Evolutionary conservation across 2,329 filamentous ascomycete genomes (phyloP), one percentile per base, ranked within the genome.

Genomic region (Xylariaceae sp.): DNA sequence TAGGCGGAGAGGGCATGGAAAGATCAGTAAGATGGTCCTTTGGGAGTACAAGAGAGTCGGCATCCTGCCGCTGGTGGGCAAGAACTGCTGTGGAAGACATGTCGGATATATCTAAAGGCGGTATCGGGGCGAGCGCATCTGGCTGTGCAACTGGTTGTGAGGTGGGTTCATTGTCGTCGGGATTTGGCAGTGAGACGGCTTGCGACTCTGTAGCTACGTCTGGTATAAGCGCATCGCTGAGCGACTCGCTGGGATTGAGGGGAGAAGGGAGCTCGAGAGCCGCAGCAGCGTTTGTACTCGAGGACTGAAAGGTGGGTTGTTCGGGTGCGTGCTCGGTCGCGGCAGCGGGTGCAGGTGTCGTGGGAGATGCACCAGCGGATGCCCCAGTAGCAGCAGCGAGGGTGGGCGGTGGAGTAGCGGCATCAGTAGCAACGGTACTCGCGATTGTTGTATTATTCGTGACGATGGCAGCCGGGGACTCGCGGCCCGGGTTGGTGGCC

Each of bases 1-100:
- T 69, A 9, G 66, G 66, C 5, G 66, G 66, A 39, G 66, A 68
- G 4, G 62, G 64, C 59, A 68, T 65, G 7, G 57, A 57, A 40
- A 63, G 39, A 34, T 60, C 59, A 18, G 56, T 48, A 33, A 28
- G 22, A 28, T 28, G 7, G 22, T 28, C 22, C 7, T 7, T 28
- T 28, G n/a, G n/a, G 39, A 50, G 55, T n/a, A 18, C 17, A 31
- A 43, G 16, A 33, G 43, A 33, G 28, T 53, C 31, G 42, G 33
- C 43, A 11, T 42, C 14, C 28, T 44, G n/a, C 16, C n/a, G 13
- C 5, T 31, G 50, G 33, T 18, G 33, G 18, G 31, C 19, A 40
- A 40, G 19, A 13, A 22, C 42, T 11, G 28, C 43, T 17, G 33
- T 28, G 22, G 22, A 28, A 28, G 22, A 28, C 33, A 51, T 38